Percentiles rank a stretch among this genome's conserved stretches.
phyloP scores from a whole-genome alignment of 2,329 filamentous ascomycete species.

The Dothideomycetes sp. region DNA sequence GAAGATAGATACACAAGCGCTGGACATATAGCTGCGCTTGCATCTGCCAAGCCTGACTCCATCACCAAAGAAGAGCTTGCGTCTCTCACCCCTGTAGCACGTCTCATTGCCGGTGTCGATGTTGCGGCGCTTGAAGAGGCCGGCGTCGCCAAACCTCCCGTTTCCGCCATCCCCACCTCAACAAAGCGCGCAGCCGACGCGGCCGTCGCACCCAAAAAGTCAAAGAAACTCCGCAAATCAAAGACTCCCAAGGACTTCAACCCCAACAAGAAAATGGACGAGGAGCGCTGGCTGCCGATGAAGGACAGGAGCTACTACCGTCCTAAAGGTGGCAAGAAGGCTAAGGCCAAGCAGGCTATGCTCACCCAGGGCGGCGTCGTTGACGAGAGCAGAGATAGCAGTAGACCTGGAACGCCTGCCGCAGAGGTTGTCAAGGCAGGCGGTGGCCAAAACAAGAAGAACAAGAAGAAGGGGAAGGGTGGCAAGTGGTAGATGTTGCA shows the following conservation, averaged over 20 bases:
- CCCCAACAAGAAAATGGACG: conserved; percentile 68
- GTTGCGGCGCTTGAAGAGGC: conserved; percentile 51
- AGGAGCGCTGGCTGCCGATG: conserved; percentile 87
- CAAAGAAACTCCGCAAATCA: conserved; percentile 47
- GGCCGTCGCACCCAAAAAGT: conserved; percentile 35
- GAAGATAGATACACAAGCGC: conserved; percentile 61
- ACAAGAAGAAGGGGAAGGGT: conserved; percentile 24
- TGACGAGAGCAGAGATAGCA: conserved; percentile 43
- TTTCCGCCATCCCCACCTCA: conserved; percentile 12
- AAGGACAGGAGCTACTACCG: conserved; percentile 80
- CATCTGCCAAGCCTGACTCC: conserved; percentile 47
- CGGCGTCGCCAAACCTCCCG: conserved; percentile 44
- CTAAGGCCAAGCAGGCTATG: conserved; percentile 54
- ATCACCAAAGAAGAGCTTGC: conserved; percentile 42
- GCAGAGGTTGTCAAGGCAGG: conserved; percentile 29
- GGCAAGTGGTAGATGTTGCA: conserved; percentile 10
- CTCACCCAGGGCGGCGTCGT: conserved; percentile 79
- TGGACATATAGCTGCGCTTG: conserved; percentile 76
- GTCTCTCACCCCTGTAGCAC: conserved; percentile 50
- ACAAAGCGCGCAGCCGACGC: conserved; percentile 39
- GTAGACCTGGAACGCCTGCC: conserved; percentile 20
- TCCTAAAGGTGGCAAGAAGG: conserved; percentile 75
- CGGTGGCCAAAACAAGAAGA: conserved; percentile 32
- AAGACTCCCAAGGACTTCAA: conserved; percentile 65
- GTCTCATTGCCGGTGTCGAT: conserved; percentile 51